A percentile compares a stretch with the other conserved stretches of the same genome.
Conservation (phyloP, 345 rosid genomes). For the Bretschneidera sinensis region DNA sequence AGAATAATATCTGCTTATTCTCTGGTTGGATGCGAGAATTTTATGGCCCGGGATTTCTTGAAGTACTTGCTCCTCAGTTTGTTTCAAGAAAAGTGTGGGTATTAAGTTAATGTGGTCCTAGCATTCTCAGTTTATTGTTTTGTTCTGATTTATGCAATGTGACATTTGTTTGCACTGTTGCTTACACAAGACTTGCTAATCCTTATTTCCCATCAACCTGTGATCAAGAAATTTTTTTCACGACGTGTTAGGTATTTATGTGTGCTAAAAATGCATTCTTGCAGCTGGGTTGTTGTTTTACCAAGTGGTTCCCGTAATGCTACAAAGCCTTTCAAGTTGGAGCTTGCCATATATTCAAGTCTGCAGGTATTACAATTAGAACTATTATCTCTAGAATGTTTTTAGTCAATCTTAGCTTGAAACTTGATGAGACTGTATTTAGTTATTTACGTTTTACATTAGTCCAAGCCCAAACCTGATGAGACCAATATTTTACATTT, state of each 20-base stretch:
- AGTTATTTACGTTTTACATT: neutral
- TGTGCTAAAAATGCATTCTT: conserved; percentile 10
- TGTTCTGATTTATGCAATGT: neutral
- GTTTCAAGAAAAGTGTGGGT: conserved; percentile 88
- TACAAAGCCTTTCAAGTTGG: conserved; percentile 73
- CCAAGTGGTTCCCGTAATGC: conserved; percentile 81
- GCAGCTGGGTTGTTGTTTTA: conserved; percentile 85
- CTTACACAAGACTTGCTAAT: conserved; percentile 2
- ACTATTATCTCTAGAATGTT: neutral
- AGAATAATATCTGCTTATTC: conserved; percentile 78
- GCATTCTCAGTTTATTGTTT: neutral
- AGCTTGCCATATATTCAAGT: conserved; percentile 74
- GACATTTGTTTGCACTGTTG: neutral
- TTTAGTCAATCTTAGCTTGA: neutral
- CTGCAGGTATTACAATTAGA: conserved; percentile 46
- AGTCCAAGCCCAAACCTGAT: neutral
- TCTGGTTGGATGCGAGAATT: conserved; percentile 96
- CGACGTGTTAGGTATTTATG: neutral
- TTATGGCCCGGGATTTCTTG: conserved; percentile 81
- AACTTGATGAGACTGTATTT: neutral
- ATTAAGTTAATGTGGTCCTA: conserved; percentile 5
- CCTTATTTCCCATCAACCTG: conserved; percentile 8
- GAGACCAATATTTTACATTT: no score
- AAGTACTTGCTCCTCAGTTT: conserved; percentile 74
- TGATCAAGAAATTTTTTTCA: neutral